Conservation (phyloP, 73 alveolate genomes). For the Tetrahymena borealis region DNA sequence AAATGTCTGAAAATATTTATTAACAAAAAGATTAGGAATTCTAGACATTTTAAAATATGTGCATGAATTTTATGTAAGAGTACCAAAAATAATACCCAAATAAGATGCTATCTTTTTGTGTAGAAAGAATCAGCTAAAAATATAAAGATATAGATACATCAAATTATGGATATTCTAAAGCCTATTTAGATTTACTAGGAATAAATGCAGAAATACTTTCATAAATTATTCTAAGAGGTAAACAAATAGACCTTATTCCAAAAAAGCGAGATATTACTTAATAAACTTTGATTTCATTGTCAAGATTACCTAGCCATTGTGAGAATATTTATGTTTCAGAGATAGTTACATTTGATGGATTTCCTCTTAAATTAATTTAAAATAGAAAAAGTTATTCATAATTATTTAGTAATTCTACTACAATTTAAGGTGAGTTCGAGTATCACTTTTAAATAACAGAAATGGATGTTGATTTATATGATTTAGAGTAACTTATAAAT, state of each 20-base stretch:
- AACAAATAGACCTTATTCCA: neutral
- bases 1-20: too few species aligned
- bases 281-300: neutral
- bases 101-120: neutral
- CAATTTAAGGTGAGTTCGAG: neutral
- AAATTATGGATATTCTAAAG: neutral
- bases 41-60: too few species aligned
- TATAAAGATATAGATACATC: neutral
- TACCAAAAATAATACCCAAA: too few species aligned
- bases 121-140: neutral
- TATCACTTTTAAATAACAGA: neutral
- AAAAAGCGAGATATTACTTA: neutral
- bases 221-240: neutral
- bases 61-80: too few species aligned
- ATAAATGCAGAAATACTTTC: neutral
- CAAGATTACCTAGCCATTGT: neutral
- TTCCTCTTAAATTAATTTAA: neutral
- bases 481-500: neutral
- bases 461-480: neutral
- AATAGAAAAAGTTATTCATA: neutral
- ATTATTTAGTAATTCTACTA: neutral
- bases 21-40: too few species aligned
- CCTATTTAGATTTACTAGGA: neutral
- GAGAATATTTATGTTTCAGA: neutral
- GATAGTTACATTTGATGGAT: neutral